Conservation (phyloP, 1,284 basidiomycete species). For the Tremellales sp. region DNA sequence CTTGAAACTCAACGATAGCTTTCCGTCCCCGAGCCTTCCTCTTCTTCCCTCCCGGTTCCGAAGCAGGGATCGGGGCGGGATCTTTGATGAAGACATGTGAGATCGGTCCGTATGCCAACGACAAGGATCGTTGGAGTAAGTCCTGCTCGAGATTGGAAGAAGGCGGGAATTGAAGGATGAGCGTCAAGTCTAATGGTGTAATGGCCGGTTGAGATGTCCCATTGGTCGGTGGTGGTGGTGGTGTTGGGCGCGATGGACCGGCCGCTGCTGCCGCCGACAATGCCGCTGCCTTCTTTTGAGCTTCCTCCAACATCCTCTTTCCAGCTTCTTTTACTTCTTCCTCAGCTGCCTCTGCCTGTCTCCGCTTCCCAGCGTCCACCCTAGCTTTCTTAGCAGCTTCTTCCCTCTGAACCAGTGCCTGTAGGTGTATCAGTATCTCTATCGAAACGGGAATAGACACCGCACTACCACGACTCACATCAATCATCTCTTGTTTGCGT, state of each 20-base stretch:
- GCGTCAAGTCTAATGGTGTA: constrained; percentile 33
- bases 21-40: constrained; percentile 50
- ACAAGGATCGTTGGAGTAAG: constrained; percentile 18
- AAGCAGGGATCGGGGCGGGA: constrained; percentile 5
- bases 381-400: constrained; percentile 70
- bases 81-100: constrained; percentile 34
- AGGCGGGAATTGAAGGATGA: constrained; percentile 38
- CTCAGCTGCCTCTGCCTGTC: constrained; percentile 56
- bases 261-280: constrained; percentile 14
- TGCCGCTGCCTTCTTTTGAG: constrained; percentile 22
- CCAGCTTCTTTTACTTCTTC: constrained; percentile 77
- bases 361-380: constrained; percentile 58
- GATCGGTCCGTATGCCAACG: constrained; percentile 37
- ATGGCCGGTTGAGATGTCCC: constrained; percentile 37
- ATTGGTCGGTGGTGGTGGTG: neutral
- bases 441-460: neutral
- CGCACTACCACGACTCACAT: constrained; percentile 40
- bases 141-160: neutral
- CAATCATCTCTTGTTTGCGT: constrained; percentile 73
- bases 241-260: neutral
- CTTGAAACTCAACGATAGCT: constrained; percentile 46
- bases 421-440: too few relatives aligned
- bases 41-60: constrained; percentile 30
- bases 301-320: constrained; percentile 62
- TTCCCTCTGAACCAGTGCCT: constrained; percentile 79